phyloP scores from a whole-genome alignment of 768 basidiomycete genomes.

The Psilocybe cubensis region DNA sequence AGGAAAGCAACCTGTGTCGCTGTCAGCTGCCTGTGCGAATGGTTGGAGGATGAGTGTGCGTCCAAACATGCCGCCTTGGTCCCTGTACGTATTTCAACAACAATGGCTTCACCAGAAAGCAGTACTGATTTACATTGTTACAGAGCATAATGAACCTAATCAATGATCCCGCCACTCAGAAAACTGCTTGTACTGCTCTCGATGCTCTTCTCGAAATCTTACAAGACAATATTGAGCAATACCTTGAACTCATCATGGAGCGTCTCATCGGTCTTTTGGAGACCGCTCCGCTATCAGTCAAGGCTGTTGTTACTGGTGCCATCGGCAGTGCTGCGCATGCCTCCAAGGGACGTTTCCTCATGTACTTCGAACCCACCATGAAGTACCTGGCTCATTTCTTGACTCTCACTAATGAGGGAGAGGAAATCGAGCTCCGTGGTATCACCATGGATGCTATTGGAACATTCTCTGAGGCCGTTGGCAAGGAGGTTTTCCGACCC shows the following conservation, averaged over 20 bases:
- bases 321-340: conserved; percentile 99
- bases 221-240: conserved; percentile 87
- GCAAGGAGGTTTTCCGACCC: conserved; percentile 90
- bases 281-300: conserved; percentile 83
- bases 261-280: conserved; percentile 86
- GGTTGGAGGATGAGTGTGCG: conserved; percentile 93
- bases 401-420: conserved; percentile 81
- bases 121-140: conserved; percentile 3
- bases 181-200: conserved; percentile 93
- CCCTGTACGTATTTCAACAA: conserved; percentile 58
- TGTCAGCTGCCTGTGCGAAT: conserved; percentile 95
- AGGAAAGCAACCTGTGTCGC: conserved; percentile 96
- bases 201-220: conserved; percentile 96
- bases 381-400: conserved; percentile 88
- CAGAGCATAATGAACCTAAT: conserved; percentile 92
- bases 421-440: conserved; percentile 92
- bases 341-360: conserved; percentile 86
- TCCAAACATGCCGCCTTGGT: conserved; percentile 82
- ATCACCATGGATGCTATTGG: conserved; percentile 99
- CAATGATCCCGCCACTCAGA: conserved; percentile 84
- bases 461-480: conserved; percentile 96
- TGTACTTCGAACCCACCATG: conserved; percentile 95
- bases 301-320: conserved; percentile 94
- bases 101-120: not conserved
- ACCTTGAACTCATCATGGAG: conserved; percentile 94